These are phyloP conservation scores for Mycena albidolilacea DNA, from an alignment of 768 basidiomycete species.

Conservation along the genomic window DNA sequence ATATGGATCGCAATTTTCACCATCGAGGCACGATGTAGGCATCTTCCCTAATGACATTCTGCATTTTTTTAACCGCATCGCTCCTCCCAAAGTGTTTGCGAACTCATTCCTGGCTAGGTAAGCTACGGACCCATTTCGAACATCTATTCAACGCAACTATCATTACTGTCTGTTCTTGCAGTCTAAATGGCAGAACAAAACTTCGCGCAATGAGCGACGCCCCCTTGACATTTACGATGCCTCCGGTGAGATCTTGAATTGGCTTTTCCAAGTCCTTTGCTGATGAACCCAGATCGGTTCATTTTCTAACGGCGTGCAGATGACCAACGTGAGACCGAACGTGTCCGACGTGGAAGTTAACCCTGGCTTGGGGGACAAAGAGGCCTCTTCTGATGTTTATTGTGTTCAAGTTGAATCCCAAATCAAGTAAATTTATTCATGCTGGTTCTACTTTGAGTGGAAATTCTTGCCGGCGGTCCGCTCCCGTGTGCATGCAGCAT, in stretches of 20 bases:
- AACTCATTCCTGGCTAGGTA: slow-evolving; percentile 22
- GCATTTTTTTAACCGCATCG: not conserved
- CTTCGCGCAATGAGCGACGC: slow-evolving; percentile 18
- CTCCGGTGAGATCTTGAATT: slow-evolving; percentile 11
- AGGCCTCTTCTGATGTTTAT: too few species aligned
- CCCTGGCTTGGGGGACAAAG: too few species aligned
- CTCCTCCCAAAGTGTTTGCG: slow-evolving; percentile 1
- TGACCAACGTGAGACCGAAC: too few species aligned
- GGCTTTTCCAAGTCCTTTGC: not conserved
- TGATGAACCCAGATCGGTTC: not conserved
- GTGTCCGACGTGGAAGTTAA: too few species aligned
- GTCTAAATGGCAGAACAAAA: slow-evolving; percentile 14
- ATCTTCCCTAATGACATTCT: slow-evolving; percentile 3
- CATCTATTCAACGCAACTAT: not conserved
- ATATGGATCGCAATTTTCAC: slow-evolving; percentile 18
- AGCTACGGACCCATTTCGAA: not conserved
- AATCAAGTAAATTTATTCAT: too few species aligned
- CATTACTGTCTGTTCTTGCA: not conserved
- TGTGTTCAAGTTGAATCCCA: too few species aligned
- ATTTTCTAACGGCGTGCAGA: not conserved
- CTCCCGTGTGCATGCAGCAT: too few species aligned
- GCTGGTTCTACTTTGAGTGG: too few species aligned
- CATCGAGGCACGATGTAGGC: slow-evolving; percentile 9
- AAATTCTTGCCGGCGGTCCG: too few species aligned
- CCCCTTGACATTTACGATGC: not conserved